phyloP scores from a whole-genome alignment of 176 grass and related monocot genomes.

The Musa itinerans region DNA sequence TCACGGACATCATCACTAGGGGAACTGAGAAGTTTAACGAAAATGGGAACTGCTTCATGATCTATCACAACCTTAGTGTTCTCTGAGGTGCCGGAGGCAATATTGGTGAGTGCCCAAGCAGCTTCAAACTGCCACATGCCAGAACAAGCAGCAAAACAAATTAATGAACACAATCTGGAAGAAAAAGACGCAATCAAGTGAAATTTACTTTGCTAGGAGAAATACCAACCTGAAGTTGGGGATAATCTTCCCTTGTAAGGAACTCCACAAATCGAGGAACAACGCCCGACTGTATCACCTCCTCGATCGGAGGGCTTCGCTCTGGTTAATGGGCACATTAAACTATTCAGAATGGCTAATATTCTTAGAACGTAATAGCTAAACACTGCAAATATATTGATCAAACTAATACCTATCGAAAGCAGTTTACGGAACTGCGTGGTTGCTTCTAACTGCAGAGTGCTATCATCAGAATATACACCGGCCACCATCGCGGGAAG shows the following conservation, averaged over 20 bases:
- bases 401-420: conserved; percentile 57
- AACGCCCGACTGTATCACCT: conserved; percentile 76
- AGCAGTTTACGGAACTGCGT: conserved; percentile 91
- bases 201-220: background rate
- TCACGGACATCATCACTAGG: conserved; percentile 79
- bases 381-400: background rate
- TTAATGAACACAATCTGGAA: background rate
- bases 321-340: conserved; percentile 21
- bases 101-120: conserved; percentile 92
- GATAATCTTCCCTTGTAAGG: conserved; percentile 75
- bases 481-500: conserved; percentile 79
- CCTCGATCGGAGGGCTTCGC: conserved; percentile 80
- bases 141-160: background rate
- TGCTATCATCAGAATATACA: conserved; percentile 72
- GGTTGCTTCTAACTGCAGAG: conserved; percentile 68
- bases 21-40: conserved; percentile 73
- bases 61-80: conserved; percentile 91
- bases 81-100: conserved; percentile 86
- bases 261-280: conserved; percentile 81
- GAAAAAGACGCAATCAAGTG: background rate
- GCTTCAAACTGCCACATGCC: conserved; percentile 67
- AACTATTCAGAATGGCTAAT: background rate
- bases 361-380: too few relatives aligned
- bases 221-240: conserved; percentile 73
- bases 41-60: conserved; percentile 68